phyloP scores from a whole-genome alignment of 495 filamentous ascomycete species.

The Trypethelium eluteriae region DNA sequence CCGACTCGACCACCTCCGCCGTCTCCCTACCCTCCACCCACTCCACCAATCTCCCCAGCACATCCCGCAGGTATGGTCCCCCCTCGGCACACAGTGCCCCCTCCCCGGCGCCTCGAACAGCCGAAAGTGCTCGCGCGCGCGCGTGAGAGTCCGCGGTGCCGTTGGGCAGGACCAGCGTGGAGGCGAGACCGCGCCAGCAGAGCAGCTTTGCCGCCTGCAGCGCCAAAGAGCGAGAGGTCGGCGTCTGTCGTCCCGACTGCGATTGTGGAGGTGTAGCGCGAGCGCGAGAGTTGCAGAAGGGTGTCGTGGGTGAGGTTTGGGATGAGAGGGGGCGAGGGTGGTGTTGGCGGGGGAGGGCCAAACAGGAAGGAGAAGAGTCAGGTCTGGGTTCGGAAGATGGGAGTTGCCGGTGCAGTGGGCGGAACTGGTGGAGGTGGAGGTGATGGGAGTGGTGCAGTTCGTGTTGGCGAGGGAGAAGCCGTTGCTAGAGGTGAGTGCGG shows the following conservation, averaged over 20 bases:
- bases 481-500: not conserved
- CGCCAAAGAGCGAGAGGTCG: no score
- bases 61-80: slow-evolving; percentile 22
- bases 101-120: slow-evolving; percentile 29
- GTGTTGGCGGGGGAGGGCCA: no score
- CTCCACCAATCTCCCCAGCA: slow-evolving; percentile 21
- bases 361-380: slow-evolving; percentile 30
- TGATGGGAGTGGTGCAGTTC: not conserved
- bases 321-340: no score
- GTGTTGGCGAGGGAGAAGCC: not conserved
- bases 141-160: slow-evolving; percentile 26
- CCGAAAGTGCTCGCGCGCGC: slow-evolving; percentile 23
- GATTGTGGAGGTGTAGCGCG: no score
- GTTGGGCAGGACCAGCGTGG: slow-evolving; percentile 26
- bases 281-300: no score
- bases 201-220: slow-evolving; percentile 38
- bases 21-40: slow-evolving; percentile 31
- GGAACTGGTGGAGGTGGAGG: not conserved
- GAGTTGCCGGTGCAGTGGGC: not conserved
- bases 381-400: slow-evolving; percentile 36
- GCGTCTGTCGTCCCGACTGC: no score
- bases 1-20: slow-evolving; percentile 22
- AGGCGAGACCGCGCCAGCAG: slow-evolving; percentile 36
- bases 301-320: no score
- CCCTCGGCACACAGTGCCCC: slow-evolving; percentile 24